Evolutionary conservation across 2,329 filamentous ascomycete species (phyloP).

Genomic region (Talaromyces sp.): DNA sequence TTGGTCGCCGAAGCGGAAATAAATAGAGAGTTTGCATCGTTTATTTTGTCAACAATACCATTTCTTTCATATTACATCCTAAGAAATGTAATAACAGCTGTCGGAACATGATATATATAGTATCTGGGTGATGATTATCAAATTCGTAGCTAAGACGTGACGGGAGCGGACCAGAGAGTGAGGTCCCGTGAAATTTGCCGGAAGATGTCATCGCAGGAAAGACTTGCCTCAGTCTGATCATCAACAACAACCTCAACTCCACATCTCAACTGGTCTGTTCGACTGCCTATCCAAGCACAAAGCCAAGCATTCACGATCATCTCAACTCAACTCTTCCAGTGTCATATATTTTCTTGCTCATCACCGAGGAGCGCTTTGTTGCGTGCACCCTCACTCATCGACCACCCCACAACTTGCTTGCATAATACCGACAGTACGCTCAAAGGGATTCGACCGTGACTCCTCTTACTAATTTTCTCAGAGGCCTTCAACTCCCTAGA

Average conservation of each 20-base stretch:
- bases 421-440: background rate
- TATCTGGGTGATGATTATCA: background rate
- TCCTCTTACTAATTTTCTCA: background rate
- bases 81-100: background rate
- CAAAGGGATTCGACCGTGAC: background rate
- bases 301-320: background rate
- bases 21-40: slow-evolving; percentile 14
- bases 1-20: slow-evolving; percentile 10
- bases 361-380: slow-evolving; percentile 19
- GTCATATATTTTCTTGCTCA: background rate
- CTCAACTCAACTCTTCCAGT: background rate
- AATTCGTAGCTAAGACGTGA: background rate
- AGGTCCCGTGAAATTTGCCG: slow-evolving; percentile 7
- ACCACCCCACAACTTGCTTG: slow-evolving; percentile 16
- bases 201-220: slow-evolving; percentile 9
- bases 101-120: background rate
- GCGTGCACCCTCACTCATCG: slow-evolving; percentile 13
- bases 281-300: background rate
- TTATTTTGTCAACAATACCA: slow-evolving; percentile 14
- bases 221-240: background rate
- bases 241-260: background rate
- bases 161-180: background rate
- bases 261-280: background rate
- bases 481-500: background rate
- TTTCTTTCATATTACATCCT: background rate